Conservation (phyloP, 441 rosid genomes). For the Populus hybrid region DNA sequence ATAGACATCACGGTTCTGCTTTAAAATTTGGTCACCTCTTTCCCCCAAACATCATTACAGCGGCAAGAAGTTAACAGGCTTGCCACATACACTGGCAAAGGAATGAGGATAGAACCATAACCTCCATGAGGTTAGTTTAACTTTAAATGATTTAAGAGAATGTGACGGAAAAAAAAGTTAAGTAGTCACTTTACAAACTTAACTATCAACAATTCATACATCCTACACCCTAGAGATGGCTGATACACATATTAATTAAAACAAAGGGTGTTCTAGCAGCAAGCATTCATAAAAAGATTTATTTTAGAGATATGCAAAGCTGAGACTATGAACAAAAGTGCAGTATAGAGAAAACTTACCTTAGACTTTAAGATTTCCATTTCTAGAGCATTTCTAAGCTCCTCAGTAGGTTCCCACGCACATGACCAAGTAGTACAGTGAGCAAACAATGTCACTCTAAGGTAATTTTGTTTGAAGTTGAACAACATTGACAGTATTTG, state of each 20-base stretch:
- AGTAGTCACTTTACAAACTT: neutral
- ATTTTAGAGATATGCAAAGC: neutral
- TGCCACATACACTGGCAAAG: neutral
- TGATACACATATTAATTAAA: neutral
- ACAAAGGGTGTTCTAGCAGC: neutral
- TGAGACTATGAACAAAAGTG: conserved; percentile 1
- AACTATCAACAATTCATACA: neutral
- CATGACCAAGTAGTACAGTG: conserved; percentile 23
- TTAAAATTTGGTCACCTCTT: conserved; percentile 2
- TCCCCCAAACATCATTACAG: neutral
- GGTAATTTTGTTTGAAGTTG: no score
- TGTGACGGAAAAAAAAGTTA: neutral
- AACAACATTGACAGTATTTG: neutral
- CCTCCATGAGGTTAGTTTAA: neutral
- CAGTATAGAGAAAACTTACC: conserved; percentile 36
- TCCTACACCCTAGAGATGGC: neutral
- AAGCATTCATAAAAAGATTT: neutral
- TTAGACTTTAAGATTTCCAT: conserved; percentile 67
- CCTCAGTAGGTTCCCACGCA: conserved; percentile 40
- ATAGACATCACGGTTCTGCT: neutral
- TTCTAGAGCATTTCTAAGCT: conserved; percentile 59
- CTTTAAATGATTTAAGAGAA: neutral
- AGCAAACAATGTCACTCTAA: neutral
- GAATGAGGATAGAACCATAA: no score
- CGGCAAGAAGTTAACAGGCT: neutral